These are phyloP conservation scores for Sporothrix phasma DNA, from an alignment of 2,329 filamentous ascomycete species.

Conservation along the genomic window DNA sequence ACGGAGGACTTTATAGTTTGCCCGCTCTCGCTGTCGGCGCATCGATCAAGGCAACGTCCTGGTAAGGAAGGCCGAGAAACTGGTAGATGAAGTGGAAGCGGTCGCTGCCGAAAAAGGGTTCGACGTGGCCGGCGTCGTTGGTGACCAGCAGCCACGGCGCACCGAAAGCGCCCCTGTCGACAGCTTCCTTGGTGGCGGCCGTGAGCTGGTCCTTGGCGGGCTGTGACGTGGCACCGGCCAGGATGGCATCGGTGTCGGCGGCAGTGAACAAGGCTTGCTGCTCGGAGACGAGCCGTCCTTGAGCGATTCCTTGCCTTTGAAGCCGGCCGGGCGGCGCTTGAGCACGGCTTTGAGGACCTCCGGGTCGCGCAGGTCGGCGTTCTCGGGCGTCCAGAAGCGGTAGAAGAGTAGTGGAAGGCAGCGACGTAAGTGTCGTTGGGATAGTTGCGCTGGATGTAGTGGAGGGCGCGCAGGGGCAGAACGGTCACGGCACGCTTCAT, in stretches of 20 bases:
- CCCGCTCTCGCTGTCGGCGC: neutral
- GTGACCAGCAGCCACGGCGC: conserved; percentile 66
- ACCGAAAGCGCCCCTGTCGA: conserved; percentile 62
- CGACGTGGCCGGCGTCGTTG: conserved; percentile 45
- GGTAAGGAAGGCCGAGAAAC: conserved; percentile 52
- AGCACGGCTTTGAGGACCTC: conserved; percentile 38
- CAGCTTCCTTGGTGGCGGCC: conserved; percentile 47
- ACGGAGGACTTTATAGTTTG: neutral
- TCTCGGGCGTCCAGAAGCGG: conserved; percentile 51
- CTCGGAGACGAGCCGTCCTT: neutral
- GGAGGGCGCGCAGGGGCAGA: conserved; percentile 54
- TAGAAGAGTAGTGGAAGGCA: conserved; percentile 46
- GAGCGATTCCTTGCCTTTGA: neutral
- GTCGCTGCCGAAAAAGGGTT: conserved; percentile 72
- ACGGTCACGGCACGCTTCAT: conserved; percentile 34
- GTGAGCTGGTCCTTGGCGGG: conserved; percentile 36
- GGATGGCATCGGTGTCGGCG: conserved; percentile 44
- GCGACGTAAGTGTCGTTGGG: conserved; percentile 40
- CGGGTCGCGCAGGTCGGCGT: conserved; percentile 49
- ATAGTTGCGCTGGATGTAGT: conserved; percentile 53
- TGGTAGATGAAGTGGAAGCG: conserved; percentile 59
- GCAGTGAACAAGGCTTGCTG: conserved; percentile 34
- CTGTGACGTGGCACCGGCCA: conserved; percentile 40
- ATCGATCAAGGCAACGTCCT: conserved; percentile 32
- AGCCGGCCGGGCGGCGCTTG: conserved; percentile 24